Base-by-base conservation (phyloP, 83 land plant species). In the Picea abies region DNA sequence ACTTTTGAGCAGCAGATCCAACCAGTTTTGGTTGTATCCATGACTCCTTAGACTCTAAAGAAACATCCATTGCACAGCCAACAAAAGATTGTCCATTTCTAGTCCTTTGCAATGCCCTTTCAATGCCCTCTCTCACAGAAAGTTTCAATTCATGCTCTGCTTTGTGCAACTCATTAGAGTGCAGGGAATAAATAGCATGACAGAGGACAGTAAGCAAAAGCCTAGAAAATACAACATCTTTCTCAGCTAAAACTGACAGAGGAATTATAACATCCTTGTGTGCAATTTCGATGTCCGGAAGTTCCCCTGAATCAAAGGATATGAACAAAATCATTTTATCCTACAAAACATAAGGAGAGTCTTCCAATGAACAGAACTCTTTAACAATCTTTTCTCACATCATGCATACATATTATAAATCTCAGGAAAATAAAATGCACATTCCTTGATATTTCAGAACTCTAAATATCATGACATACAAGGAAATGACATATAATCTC, bases 241-340 rank as follows among this genome's bases (percentile, higher is more conserved):
- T 79, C 82, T 88, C 91, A 60, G 90, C 88, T 76, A 90, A 83
- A 67, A 83, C 80, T 35, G 88, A 76, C 81, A 90, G 78, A 49
- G 91, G 91, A 26, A 76, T 69, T 12, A 90, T 73, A 67, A 90
- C 82, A 35, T 90, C 91, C 65, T 85, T 87, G 82, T 88, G 82
- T 35, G 86, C 86, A 71, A 90, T 90, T 82, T 90, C 90, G 44
- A 90, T 90, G 68, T 90, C 91, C 19, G 91, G 91, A 62, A 90
- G 86, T 35, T 90, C 91, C 72, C 91, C 91, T 90, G 90, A 80
- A 88, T 47, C 77, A 47, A 25, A 76, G 14, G 79, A 76, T 44
- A 52, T 76, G 17, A 76, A 49, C 7, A 49, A 71, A 23, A 52
- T 76, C 60, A 76, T 76, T 76, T 52, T 19, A 76, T 52, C 17